Percentiles rank a stretch among this genome's conserved stretches.
These are phyloP conservation scores for Penicillium brasilianum DNA, from an alignment of 2,329 filamentous ascomycete species.

Conservation along the genomic window DNA sequence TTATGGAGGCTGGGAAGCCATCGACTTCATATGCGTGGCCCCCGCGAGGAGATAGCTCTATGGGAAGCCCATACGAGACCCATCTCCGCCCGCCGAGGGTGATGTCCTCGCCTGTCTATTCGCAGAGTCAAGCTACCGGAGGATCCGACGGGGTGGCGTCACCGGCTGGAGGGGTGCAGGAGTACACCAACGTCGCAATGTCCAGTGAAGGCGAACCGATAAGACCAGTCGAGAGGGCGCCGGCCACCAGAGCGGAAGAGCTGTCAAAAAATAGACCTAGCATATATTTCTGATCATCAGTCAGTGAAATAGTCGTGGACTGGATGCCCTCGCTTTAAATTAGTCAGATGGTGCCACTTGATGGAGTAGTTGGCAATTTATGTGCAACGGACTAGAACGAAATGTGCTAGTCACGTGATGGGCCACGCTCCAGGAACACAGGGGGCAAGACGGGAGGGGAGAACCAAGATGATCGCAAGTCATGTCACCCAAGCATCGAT, in stretches of 20 bases:
- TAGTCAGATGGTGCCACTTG: neutral
- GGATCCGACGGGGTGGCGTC: conserved; percentile 18
- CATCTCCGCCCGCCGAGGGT: conserved; percentile 8
- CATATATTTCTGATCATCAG: conserved; percentile 28
- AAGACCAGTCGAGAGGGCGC: neutral
- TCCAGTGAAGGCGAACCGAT: neutral
- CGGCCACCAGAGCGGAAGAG: conserved; percentile 21
- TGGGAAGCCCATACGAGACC: conserved; percentile 14
- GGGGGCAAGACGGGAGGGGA: neutral
- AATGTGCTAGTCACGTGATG: conserved; percentile 6
- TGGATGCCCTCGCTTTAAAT: neutral
- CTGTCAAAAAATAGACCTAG: conserved; percentile 25
- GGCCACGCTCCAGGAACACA: neutral
- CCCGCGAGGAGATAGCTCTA: conserved; percentile 6
- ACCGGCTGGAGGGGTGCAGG: conserved; percentile 2
- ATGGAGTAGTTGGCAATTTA: conserved; percentile 17
- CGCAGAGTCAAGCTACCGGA: conserved; percentile 7
- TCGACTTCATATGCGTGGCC: conserved; percentile 13
- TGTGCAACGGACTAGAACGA: conserved; percentile 10
- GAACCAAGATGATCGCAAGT: neutral
- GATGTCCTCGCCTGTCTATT: conserved; percentile 16
- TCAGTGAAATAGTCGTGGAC: neutral
- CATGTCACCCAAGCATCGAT: neutral
- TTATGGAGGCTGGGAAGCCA: conserved; percentile 6
- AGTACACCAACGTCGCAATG: neutral